These are phyloP conservation scores for Trifolium dubium DNA, from an alignment of 306 rosid species.

Conservation along the genomic window DNA sequence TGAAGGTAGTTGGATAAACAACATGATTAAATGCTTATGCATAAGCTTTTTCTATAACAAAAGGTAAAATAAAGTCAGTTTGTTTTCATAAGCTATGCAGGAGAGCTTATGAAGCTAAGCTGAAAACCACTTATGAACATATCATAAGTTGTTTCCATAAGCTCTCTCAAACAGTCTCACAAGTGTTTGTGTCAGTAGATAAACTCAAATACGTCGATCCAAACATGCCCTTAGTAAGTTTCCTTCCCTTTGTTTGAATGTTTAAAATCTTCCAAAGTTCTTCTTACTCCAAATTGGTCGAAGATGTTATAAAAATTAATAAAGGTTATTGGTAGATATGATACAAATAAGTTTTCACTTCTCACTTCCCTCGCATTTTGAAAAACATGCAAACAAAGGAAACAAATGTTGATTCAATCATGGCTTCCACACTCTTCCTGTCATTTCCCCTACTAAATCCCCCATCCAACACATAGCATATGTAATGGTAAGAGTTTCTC, in stretches of 20 bases:
- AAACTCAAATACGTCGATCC: neutral
- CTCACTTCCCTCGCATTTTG: conserved; percentile 3
- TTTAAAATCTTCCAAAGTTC: conserved; percentile 2
- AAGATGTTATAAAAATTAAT: conserved; percentile 1
- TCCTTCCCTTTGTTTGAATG: conserved; percentile 24
- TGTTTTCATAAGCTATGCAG: neutral
- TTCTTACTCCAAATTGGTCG: neutral
- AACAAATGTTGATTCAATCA: neutral
- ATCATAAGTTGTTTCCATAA: neutral
- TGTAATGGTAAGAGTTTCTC: conserved; percentile 6
- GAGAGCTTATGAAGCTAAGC: neutral
- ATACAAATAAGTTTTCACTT: neutral
- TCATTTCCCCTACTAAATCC: neutral
- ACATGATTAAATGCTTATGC: neutral
- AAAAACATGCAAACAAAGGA: conserved; percentile 13
- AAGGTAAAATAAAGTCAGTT: neutral
- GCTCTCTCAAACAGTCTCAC: neutral
- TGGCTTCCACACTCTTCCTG: conserved; percentile 3
- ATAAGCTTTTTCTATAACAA: neutral
- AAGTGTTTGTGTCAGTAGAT: neutral
- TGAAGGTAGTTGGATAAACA: neutral
- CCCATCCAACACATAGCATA: conserved; percentile 4
- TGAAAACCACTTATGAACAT: neutral
- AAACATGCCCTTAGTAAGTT: neutral
- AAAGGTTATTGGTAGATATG: neutral